Base-by-base conservation (phyloP, 495 filamentous ascomycete species). In the Niebla homalea region DNA sequence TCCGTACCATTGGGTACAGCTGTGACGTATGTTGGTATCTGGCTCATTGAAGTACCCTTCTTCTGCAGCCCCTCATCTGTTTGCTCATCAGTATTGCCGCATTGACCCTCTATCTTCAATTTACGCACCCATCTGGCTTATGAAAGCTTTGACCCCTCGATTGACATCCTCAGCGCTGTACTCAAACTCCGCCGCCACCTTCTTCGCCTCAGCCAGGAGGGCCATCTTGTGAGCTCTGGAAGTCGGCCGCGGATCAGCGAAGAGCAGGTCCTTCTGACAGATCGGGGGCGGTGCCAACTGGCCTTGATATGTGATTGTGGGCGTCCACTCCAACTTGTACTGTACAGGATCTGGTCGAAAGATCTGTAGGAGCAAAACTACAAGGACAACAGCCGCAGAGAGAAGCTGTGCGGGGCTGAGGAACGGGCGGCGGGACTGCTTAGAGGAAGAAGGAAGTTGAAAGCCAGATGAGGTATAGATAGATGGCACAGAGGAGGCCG, bases 11-110 rank as follows among this genome's bases (percentile, higher is more conserved):
- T 94, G 55, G 92, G 93, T 3, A 97, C 93, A 10, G 76, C 80
- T 2, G 92, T 96, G 36, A 98, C 90, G 63, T 90, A 98, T 20
- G 92, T 94, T 0, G 92, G 92, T 58, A 98, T 98, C 70, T 97
- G 93, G 66, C 81, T 86, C 74, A 98, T 67, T 48, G 83, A 85
- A 3, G 85, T 79, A 42, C 81, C 81, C 58, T 87, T 77, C 62
- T 85, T 82, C 42, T 78, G 64, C 60, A 93, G 67, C n/a, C 86
- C 92, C 74, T 93, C 85, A 48, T 81, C 79, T 84, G 51, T 22
- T 18, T n/a, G 18, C 0, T 11, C 20, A 18, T 45, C 19, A 43
- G 18, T 20, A 23, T 42, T 10, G 11, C 26, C 36, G 19, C 18
- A 29, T 10, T 19, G 48, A 26, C 35, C 16, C 8, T 8, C 0